Conservation (phyloP, 2,329 filamentous ascomycete species). For the Colletotrichum sp. region DNA sequence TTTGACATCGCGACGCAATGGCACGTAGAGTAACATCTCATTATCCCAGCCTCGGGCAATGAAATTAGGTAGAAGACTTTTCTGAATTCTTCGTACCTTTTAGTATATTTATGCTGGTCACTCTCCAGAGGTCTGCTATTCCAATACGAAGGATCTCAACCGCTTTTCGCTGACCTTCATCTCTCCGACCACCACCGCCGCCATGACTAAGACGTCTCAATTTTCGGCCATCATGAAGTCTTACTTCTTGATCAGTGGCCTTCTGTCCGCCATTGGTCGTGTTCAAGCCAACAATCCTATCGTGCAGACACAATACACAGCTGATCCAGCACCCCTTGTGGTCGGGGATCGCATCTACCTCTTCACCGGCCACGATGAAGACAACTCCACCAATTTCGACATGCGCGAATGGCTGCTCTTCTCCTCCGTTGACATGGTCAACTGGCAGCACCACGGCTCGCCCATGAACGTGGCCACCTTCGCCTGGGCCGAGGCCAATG, state of each 20-base stretch:
- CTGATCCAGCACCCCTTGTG: slow-evolving; percentile 31
- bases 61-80: background rate
- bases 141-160: background rate
- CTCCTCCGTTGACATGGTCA: slow-evolving; percentile 37
- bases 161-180: background rate
- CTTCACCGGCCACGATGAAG: slow-evolving; percentile 36
- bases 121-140: background rate
- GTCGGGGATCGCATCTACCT: slow-evolving; percentile 31
- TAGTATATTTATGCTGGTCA: background rate
- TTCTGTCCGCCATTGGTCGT: background rate
- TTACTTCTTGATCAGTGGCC: background rate
- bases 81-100: background rate
- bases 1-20: background rate
- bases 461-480: slow-evolving; percentile 32
- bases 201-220: background rate
- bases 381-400: slow-evolving; percentile 27
- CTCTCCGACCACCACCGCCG: background rate
- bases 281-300: background rate
- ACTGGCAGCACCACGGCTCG: slow-evolving; percentile 35
- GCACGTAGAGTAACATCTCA: background rate
- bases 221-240: background rate
- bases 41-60: background rate
- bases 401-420: slow-evolving; percentile 39
- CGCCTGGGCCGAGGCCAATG: slow-evolving; percentile 36
- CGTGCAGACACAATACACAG: background rate